These are phyloP conservation scores for Coemansia interrupta DNA, from an alignment of 192 early-diverging fungal genomes.

Conservation along the genomic window DNA sequence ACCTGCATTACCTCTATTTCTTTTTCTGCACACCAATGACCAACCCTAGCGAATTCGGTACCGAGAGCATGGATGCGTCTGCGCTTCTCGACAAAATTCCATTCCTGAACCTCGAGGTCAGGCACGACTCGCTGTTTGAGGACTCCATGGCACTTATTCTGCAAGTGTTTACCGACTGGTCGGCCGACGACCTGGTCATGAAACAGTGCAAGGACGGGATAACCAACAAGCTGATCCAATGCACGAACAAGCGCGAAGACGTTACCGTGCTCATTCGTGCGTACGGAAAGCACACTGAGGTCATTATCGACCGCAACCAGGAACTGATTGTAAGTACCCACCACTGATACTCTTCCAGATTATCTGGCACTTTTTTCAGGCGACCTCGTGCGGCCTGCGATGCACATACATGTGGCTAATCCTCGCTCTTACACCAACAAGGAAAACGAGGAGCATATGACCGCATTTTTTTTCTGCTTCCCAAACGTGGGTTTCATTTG, in stretches of 20 bases:
- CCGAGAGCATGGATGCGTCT: slow-evolving; percentile 4
- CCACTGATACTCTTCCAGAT: not conserved
- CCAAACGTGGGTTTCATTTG: no score
- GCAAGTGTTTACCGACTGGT: slow-evolving; percentile 63
- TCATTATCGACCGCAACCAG: slow-evolving; percentile 83
- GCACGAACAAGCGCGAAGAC: slow-evolving; percentile 57
- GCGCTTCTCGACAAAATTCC: slow-evolving; percentile 41
- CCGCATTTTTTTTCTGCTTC: no score
- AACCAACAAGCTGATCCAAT: slow-evolving; percentile 78
- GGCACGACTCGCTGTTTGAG: slow-evolving; percentile 59
- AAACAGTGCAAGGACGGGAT: slow-evolving; percentile 77
- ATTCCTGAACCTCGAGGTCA: slow-evolving; percentile 32
- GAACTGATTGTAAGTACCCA: slow-evolving; percentile 80
- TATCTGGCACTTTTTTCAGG: not conserved
- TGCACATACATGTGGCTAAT: no score
- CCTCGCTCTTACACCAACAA: no score
- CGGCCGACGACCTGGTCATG: slow-evolving; percentile 55
- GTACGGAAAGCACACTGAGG: slow-evolving; percentile 83
- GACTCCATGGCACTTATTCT: slow-evolving; percentile 57
- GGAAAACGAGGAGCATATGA: no score
- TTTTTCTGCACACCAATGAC: slow-evolving; percentile 23
- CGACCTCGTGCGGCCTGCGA: no score
- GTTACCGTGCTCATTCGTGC: slow-evolving; percentile 76
- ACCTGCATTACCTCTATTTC: not conserved
- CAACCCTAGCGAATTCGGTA: slow-evolving; percentile 14